Percentiles rank a stretch among this genome's conserved stretches.
These are phyloP conservation scores for Nitzschia sp. DNA, from an alignment of 108 stramenopile genomes.

Conservation along the genomic window DNA sequence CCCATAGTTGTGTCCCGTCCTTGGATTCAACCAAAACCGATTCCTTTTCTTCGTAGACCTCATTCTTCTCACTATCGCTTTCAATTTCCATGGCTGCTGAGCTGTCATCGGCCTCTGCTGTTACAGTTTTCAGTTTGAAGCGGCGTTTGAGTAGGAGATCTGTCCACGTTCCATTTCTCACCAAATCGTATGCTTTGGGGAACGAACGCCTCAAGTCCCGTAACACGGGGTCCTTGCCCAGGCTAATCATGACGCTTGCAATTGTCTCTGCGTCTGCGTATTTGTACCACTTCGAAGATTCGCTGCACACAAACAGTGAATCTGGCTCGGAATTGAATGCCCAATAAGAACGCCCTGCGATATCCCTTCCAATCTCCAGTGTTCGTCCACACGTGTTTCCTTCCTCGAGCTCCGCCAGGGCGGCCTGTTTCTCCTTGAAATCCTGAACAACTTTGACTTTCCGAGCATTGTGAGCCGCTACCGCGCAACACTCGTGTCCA, in stretches of 20 bases:
- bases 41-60: slow-evolving; percentile 62
- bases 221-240: slow-evolving; percentile 63
- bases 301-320: slow-evolving; percentile 60
- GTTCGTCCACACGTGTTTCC: slow-evolving; percentile 77
- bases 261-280: slow-evolving; percentile 68
- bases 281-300: slow-evolving; percentile 48
- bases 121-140: slow-evolving; percentile 23
- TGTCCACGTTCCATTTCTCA: slow-evolving; percentile 60
- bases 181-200: slow-evolving; percentile 46
- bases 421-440: slow-evolving; percentile 42
- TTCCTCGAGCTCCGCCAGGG: slow-evolving; percentile 50
- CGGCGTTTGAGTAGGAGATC: slow-evolving; percentile 52
- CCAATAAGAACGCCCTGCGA: slow-evolving; percentile 74
- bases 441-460: slow-evolving; percentile 60
- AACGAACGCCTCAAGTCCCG: slow-evolving; percentile 61
- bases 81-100: slow-evolving; percentile 1
- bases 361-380: slow-evolving; percentile 66
- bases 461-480: slow-evolving; percentile 72
- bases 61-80: slow-evolving; percentile 19
- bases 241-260: slow-evolving; percentile 72
- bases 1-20: slow-evolving; percentile 64
- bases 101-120: background rate
- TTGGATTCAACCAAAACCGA: slow-evolving; percentile 76
- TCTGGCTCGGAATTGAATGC: slow-evolving; percentile 60
- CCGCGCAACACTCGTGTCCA: slow-evolving; percentile 86